Conservation (phyloP, 768 basidiomycete species). For the Rhodotorula kratochvilovae region DNA sequence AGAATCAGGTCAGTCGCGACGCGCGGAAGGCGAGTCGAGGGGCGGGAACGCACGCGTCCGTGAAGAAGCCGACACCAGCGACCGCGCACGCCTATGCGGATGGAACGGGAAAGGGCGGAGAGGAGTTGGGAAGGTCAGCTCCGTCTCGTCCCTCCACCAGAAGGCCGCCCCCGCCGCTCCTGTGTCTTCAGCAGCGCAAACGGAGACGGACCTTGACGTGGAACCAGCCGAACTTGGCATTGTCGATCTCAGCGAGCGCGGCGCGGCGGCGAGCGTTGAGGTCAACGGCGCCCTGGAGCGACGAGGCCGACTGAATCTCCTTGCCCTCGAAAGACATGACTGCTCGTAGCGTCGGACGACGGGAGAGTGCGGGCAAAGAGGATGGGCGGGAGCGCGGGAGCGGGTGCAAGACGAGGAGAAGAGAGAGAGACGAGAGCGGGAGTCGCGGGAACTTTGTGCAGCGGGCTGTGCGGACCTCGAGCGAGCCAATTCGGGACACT, state of each 20-base stretch:
- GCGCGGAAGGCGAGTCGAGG: neutral
- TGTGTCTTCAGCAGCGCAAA: neutral
- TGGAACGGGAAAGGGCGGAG: too few relatives aligned
- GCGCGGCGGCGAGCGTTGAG: constrained; percentile 62
- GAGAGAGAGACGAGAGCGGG: too few relatives aligned
- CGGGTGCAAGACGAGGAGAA: neutral
- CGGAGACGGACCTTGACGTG: constrained; percentile 58
- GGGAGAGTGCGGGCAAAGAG: neutral
- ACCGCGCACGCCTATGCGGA: constrained; percentile 51
- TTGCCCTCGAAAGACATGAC: constrained; percentile 26
- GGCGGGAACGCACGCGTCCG: constrained; percentile 58
- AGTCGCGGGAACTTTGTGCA: too few relatives aligned
- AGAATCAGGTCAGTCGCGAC: constrained; percentile 26
- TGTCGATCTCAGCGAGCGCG: constrained; percentile 80
- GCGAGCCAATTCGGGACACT: too few relatives aligned
- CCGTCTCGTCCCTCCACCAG: too few relatives aligned
- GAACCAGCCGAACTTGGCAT: constrained; percentile 81
- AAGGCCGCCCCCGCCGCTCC: too few relatives aligned
- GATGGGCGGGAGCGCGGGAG: neutral
- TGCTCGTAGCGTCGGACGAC: too few relatives aligned
- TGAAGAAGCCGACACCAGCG: constrained; percentile 83
- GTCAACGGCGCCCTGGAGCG: constrained; percentile 8
- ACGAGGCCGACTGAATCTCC: neutral
- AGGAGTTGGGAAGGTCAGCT: neutral
- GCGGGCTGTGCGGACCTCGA: too few relatives aligned